phyloP scores from a whole-genome alignment of 108 stramenopile species.

The Cyclotella baltica region DNA sequence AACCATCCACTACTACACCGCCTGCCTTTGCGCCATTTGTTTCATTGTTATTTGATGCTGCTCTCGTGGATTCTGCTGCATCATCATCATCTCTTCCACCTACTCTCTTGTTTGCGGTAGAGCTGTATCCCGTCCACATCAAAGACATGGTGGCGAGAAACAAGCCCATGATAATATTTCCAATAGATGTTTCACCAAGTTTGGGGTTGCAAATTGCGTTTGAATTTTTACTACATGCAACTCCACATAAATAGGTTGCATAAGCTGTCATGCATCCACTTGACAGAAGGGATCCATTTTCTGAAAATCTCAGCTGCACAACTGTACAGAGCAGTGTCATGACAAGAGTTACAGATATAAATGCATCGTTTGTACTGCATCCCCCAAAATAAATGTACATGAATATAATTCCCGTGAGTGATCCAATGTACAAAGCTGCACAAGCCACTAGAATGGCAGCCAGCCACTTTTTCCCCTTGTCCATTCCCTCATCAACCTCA shows the following conservation, averaged over 20 bases:
- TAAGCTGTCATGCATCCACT: constrained; percentile 87
- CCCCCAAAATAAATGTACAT: constrained; percentile 85
- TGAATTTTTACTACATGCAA: constrained; percentile 76
- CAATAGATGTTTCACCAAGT: constrained; percentile 70
- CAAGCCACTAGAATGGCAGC: constrained; percentile 78
- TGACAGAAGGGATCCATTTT: constrained; percentile 85
- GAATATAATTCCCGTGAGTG: constrained; percentile 74
- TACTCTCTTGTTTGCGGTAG: constrained; percentile 64
- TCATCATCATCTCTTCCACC: constrained; percentile 23
- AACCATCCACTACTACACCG: constrained; percentile 37
- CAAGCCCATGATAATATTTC: constrained; percentile 81
- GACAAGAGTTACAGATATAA: constrained; percentile 87
- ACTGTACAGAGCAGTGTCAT: constrained; percentile 62
- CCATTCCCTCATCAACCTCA: constrained; percentile 67
- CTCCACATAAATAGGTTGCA: constrained; percentile 85
- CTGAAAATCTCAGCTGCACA: constrained; percentile 70
- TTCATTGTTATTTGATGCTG: neutral
- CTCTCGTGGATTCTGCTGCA: constrained; percentile 30
- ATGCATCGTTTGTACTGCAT: constrained; percentile 77
- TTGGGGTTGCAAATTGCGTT: constrained; percentile 84
- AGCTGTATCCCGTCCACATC: constrained; percentile 83
- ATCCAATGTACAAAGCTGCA: constrained; percentile 66
- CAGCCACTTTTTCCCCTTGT: constrained; percentile 83
- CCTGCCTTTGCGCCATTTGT: constrained; percentile 51
- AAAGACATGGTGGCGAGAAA: constrained; percentile 76